Percentiles rank a stretch among this genome's conserved stretches.
Evolutionary conservation across 805 yeast species (phyloP).

Genomic region (Candida glaebosa): DNA sequence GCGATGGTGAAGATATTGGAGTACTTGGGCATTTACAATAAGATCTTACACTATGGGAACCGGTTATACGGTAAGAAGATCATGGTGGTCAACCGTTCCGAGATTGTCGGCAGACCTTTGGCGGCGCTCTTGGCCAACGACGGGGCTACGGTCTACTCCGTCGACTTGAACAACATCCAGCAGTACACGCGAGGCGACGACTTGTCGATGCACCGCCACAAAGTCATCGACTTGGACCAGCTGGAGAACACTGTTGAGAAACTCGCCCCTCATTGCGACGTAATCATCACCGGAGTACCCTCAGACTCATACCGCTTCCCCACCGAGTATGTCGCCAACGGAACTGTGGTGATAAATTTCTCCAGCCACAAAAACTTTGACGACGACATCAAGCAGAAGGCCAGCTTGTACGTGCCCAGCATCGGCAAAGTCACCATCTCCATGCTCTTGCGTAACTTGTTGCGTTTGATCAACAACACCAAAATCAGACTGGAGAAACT

Average conservation of each 20-base stretch:
- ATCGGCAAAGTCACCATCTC: constrained; percentile 96
- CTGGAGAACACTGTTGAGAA: constrained; percentile 51
- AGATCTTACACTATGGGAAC: constrained; percentile 81
- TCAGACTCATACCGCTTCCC: constrained; percentile 81
- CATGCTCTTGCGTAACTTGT: constrained; percentile 85
- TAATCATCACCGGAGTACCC: constrained; percentile 95
- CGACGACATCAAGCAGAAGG: constrained; percentile 77
- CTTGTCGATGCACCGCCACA: constrained; percentile 74
- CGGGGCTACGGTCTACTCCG: constrained; percentile 94
- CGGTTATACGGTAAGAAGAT: constrained; percentile 90
- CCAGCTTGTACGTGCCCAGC: constrained; percentile 90
- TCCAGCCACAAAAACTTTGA: constrained; percentile 85
- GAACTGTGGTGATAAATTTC: constrained; percentile 88
- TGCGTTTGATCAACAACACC: constrained; percentile 75
- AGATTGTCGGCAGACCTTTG: constrained; percentile 94
- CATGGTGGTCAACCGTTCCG: constrained; percentile 88
- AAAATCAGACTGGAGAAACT: constrained; percentile 14
- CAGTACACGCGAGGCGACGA: constrained; percentile 94
- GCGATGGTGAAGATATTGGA: constrained; percentile 93
- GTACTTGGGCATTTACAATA: constrained; percentile 82
- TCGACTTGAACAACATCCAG: constrained; percentile 83
- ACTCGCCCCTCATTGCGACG: constrained; percentile 76
- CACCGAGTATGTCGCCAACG: constrained; percentile 71
- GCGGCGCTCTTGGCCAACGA: constrained; percentile 96
- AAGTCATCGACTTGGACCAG: constrained; percentile 57